Base-by-base conservation (phyloP, 768 basidiomycete species). In the Chiua virens region DNA sequence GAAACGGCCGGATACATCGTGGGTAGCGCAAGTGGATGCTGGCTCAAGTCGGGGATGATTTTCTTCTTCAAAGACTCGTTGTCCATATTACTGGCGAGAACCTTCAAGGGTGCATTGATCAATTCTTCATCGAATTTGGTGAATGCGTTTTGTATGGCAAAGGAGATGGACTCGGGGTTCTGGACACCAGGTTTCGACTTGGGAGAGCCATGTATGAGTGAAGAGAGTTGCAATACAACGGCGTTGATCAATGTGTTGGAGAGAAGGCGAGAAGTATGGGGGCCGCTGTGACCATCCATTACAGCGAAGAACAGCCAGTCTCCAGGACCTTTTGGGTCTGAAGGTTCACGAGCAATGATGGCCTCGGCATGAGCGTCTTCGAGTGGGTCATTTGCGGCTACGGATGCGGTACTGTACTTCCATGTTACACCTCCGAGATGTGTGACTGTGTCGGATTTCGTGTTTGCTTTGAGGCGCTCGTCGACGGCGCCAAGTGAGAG, bases 211-310 rank as follows among this genome's bases (percentile, higher is more conserved):
- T 72, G 68, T 35, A 76, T 71, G 28, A 89, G 75, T 17, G 73
- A 69, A 17, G 79, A 75, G 42, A 98, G 78, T 63, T 96, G 86
- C 34, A 90, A 73, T 0, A 85, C 82, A 49, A 96, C 86, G 8
- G 89, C 87, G 47, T 88, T 89, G 53, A 97, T 89, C 52, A 98
- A 79, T 42, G 87, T 80, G 49, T 86, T 85, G 3, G 89, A 86
- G 45, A 98, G 84, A 30, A 96, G 76, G 49, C 82, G 79, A 13
- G 91, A 93, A 3, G 96, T 98, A 45, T 91, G 79, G 34, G 72
- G 80, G 1, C 97, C 97, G 3, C 82, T 75, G 66, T 98, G 97
- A 3, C 94, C 93, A 59, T 94, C 93, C 85, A 96, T 88, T 32
- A 96, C 85, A 2, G 91, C 75, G 61, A 92, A 94, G 70, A 96